phyloP scores from a whole-genome alignment of 2,329 filamentous ascomycete species.

The Phaeosphaeriaceae sp. region DNA sequence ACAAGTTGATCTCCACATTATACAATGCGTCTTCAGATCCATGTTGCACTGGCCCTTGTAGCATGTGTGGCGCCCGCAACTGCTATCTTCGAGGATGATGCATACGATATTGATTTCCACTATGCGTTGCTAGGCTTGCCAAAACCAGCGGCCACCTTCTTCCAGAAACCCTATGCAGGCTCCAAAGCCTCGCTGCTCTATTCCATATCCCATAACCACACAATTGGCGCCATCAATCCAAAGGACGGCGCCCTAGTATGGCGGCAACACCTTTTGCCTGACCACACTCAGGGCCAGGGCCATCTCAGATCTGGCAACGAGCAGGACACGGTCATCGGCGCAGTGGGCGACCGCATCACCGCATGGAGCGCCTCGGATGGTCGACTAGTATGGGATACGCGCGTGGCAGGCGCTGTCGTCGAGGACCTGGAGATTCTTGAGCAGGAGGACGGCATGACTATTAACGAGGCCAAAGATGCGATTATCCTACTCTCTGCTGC shows the following conservation, averaged over 20 bases:
- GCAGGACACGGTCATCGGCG: constrained; percentile 78
- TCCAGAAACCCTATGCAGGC: constrained; percentile 81
- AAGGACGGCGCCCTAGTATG: constrained; percentile 83
- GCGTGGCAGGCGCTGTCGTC: constrained; percentile 62
- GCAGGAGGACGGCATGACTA: constrained; percentile 63
- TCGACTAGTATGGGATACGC: constrained; percentile 74
- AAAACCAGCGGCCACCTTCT: constrained; percentile 85
- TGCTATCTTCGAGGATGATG: constrained; percentile 88
- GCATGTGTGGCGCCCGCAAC: constrained; percentile 58
- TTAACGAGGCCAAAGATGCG: constrained; percentile 66
- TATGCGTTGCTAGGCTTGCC: constrained; percentile 86
- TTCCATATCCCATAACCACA: constrained; percentile 81
- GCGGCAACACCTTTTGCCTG: constrained; percentile 74
- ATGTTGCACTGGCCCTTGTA: constrained; percentile 44
- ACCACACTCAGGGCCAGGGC: constrained; percentile 47
- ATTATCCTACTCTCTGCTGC: constrained; percentile 69
- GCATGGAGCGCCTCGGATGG: constrained; percentile 87
- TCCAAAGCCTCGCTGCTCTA: constrained; percentile 91
- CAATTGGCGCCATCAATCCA: constrained; percentile 88
- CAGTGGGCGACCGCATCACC: constrained; percentile 71
- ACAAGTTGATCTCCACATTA: constrained; percentile 13
- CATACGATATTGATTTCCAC: constrained; percentile 91
- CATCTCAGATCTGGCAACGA: constrained; percentile 77
- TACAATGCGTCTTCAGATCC: constrained; percentile 43
- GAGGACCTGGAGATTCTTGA: constrained; percentile 80